Conservation (phyloP, 2,329 filamentous ascomycete species). For the Sporothrix humicola region DNA sequence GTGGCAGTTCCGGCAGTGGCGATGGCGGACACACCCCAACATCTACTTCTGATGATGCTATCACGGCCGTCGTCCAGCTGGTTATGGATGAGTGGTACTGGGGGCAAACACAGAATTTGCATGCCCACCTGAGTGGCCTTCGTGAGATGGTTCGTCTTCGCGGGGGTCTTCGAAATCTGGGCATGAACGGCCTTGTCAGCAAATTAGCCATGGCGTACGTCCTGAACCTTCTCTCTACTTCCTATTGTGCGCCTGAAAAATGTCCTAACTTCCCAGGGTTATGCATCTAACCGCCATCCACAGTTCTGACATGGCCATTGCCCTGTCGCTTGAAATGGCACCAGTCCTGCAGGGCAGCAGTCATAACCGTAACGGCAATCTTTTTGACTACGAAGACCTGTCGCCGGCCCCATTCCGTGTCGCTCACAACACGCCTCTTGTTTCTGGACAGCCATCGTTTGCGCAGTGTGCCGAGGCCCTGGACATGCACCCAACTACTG, state of each 20-base stretch:
- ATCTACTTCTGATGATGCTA: slow-evolving; percentile 52
- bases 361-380: slow-evolving; percentile 27
- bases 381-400: slow-evolving; percentile 52
- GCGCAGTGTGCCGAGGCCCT: slow-evolving; percentile 49
- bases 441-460: slow-evolving; percentile 52
- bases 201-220: slow-evolving; percentile 58
- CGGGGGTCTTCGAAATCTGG: slow-evolving; percentile 54
- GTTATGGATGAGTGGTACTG: slow-evolving; percentile 61
- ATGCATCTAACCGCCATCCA: slow-evolving; percentile 34
- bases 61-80: slow-evolving; percentile 57
- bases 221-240: neutral
- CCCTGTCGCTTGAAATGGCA: slow-evolving; percentile 54
- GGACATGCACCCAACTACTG: slow-evolving; percentile 54
- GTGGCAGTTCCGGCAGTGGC: slow-evolving; percentile 31
- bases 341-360: slow-evolving; percentile 49
- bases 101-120: slow-evolving; percentile 53
- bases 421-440: slow-evolving; percentile 55
- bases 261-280: slow-evolving; percentile 21
- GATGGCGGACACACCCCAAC: slow-evolving; percentile 33
- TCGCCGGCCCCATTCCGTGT: slow-evolving; percentile 50
- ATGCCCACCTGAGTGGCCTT: slow-evolving; percentile 55
- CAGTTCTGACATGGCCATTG: slow-evolving; percentile 56
- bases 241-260: neutral
- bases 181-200: slow-evolving; percentile 54
- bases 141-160: slow-evolving; percentile 55